These are phyloP conservation scores for Ploettnerulaceae sp. DNA, from an alignment of 2,329 filamentous ascomycete genomes.

Conservation along the genomic window DNA sequence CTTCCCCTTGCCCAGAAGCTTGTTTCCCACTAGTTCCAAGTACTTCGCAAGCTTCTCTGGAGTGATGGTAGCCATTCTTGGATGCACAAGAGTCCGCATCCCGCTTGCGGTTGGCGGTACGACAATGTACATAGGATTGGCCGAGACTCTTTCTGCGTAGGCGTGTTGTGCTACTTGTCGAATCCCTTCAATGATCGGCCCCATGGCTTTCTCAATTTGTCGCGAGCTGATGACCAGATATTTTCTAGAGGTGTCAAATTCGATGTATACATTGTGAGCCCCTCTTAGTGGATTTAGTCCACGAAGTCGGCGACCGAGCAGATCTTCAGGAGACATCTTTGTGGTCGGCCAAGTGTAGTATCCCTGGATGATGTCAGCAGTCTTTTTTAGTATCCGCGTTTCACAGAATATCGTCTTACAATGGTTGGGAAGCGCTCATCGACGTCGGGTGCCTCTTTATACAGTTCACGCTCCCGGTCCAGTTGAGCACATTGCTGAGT, in stretches of 20 bases:
- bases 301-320: slow-evolving; percentile 22
- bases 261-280: slow-evolving; percentile 20
- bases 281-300: slow-evolving; percentile 22
- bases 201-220: slow-evolving; percentile 8
- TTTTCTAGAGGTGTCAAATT: slow-evolving; percentile 14
- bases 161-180: slow-evolving; percentile 21
- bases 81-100: slow-evolving; percentile 16
- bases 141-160: slow-evolving; percentile 17
- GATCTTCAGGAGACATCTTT: slow-evolving; percentile 5
- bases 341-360: slow-evolving; percentile 26
- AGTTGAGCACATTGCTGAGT: neutral
- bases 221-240: slow-evolving; percentile 17
- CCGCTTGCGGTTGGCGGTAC: slow-evolving; percentile 22
- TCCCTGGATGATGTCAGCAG: slow-evolving; percentile 10
- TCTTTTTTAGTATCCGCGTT: neutral
- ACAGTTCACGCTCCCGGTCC: neutral
- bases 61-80: neutral
- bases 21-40: slow-evolving; percentile 20
- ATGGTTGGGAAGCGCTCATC: slow-evolving; percentile 4
- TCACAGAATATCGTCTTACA: slow-evolving; percentile 1
- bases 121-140: slow-evolving; percentile 25
- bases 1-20: slow-evolving; percentile 12
- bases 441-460: neutral
- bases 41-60: neutral
- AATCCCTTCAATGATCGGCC: slow-evolving; percentile 22